These are phyloP conservation scores for Hypoxylon crocopeplum DNA, from an alignment of 495 filamentous ascomycete species.

Conservation along the genomic window DNA sequence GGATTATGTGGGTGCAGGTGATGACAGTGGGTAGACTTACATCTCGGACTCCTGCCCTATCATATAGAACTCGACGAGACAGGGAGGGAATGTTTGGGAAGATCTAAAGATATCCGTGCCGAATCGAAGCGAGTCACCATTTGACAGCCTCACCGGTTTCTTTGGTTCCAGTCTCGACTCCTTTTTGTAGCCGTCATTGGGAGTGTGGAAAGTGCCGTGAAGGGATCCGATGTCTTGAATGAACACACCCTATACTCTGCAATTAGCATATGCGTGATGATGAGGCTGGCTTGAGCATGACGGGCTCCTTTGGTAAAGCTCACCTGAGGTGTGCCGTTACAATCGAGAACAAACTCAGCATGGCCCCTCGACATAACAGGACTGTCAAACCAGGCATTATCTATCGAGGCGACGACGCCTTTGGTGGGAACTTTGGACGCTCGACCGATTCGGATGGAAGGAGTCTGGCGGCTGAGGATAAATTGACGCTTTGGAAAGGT, in stretches of 20 bases:
- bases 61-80: slow-evolving; percentile 36
- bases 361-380: slow-evolving; percentile 84
- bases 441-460: slow-evolving; percentile 46
- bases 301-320: slow-evolving; percentile 1
- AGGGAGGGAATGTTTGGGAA: slow-evolving; percentile 48
- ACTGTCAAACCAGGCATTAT: slow-evolving; percentile 81
- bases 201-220: slow-evolving; percentile 61
- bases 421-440: slow-evolving; percentile 48
- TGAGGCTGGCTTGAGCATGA: not conserved
- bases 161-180: slow-evolving; percentile 18
- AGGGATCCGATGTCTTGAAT: slow-evolving; percentile 61
- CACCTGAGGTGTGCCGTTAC: slow-evolving; percentile 30
- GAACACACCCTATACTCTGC: slow-evolving; percentile 43
- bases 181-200: slow-evolving; percentile 33
- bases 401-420: slow-evolving; percentile 41
- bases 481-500: slow-evolving; percentile 40
- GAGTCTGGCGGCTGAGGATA: slow-evolving; percentile 27
- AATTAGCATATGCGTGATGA: slow-evolving; percentile 25
- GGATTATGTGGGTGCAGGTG: not conserved
- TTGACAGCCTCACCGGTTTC: slow-evolving; percentile 16
- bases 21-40: not conserved
- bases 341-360: slow-evolving; percentile 62
- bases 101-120: slow-evolving; percentile 54
- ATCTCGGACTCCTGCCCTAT: not conserved
- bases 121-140: slow-evolving; percentile 55